phyloP scores from a whole-genome alignment of 768 basidiomycete species.

The Saitozyma podzolica region DNA sequence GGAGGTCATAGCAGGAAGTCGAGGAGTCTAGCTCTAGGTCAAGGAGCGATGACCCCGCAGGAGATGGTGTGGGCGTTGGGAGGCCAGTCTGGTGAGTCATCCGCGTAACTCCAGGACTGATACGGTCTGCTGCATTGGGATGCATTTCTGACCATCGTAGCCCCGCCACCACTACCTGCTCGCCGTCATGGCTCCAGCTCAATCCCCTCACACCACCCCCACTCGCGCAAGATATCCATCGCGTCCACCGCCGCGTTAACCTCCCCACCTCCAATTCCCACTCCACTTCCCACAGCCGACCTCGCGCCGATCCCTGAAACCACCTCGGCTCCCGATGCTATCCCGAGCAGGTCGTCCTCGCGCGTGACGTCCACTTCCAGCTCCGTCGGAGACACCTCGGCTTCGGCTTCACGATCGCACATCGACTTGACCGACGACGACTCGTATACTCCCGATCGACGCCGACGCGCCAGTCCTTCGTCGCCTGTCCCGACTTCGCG shows the following conservation, averaged over 20 bases:
- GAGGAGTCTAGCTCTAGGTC: conserved; percentile 38
- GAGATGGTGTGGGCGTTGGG: conserved; percentile 47
- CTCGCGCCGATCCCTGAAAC: conserved; percentile 17
- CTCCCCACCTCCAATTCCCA: conserved; percentile 2
- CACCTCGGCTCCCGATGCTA: background rate
- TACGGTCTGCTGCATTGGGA: too few species aligned
- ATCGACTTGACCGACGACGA: conserved; percentile 7
- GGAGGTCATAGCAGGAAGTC: conserved; percentile 27
- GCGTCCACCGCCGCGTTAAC: conserved; percentile 10
- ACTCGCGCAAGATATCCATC: conserved; percentile 51
- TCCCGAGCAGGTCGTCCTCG: conserved; percentile 2
- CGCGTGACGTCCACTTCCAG: background rate
- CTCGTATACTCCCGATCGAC: conserved; percentile 5
- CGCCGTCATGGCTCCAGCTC: conserved; percentile 20
- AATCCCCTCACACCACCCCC: conserved; percentile 46
- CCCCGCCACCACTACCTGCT: conserved; percentile 37
- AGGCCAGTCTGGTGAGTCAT: conserved; percentile 22
- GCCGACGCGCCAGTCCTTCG: conserved; percentile 13
- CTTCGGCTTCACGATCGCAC: conserved; percentile 6
- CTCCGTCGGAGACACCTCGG: background rate
- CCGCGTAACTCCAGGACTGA: background rate
- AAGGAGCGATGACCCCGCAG: conserved; percentile 44
- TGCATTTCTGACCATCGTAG: background rate
- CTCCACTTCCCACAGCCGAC: background rate
- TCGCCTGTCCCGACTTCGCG: conserved; percentile 14